Evolutionary conservation across 805 yeast genomes (phyloP).

Genomic region (Candida tammaniensis): DNA sequence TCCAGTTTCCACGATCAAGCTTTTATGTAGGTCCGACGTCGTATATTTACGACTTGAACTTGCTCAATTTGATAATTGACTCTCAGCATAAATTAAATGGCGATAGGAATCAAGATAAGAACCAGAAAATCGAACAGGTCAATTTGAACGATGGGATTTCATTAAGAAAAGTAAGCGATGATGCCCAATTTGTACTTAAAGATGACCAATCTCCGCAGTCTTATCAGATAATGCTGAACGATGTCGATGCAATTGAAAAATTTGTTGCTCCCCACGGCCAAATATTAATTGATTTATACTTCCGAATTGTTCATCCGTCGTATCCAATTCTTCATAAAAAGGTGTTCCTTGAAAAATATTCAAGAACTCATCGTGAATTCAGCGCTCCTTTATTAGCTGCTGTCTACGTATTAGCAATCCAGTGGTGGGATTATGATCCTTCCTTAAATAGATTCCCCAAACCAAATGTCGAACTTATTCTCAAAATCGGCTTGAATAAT

Average conservation of each 20-base stretch:
- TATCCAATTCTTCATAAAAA: slow-evolving; percentile 89
- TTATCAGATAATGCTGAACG: slow-evolving; percentile 66
- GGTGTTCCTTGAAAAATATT: slow-evolving; percentile 86
- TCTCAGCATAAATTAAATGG: slow-evolving; percentile 19
- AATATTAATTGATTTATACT: slow-evolving; percentile 72
- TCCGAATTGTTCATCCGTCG: slow-evolving; percentile 83
- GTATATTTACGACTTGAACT: slow-evolving; percentile 63
- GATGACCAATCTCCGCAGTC: slow-evolving; percentile 77
- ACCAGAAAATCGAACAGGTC: slow-evolving; percentile 68
- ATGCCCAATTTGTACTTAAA: slow-evolving; percentile 71
- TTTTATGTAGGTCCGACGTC: slow-evolving; percentile 89
- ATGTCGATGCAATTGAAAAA: slow-evolving; percentile 79
- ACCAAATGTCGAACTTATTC: slow-evolving; percentile 61
- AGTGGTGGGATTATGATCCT: slow-evolving; percentile 93
- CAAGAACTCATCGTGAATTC: slow-evolving; percentile 87
- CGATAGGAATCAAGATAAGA: slow-evolving; percentile 2
- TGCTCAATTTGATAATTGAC: slow-evolving; percentile 59
- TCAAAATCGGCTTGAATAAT: slow-evolving; percentile 55
- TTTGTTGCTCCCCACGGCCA: slow-evolving; percentile 93
- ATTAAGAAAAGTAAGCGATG: slow-evolving; percentile 74
- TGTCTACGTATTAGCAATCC: slow-evolving; percentile 82
- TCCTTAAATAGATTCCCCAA: slow-evolving; percentile 70
- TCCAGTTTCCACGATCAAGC: slow-evolving; percentile 87
- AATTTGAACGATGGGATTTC: slow-evolving; percentile 64
- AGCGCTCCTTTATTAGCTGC: slow-evolving; percentile 90